Evolutionary conservation across 2,329 filamentous ascomycete genomes (phyloP).

Genomic region (Fusarium begoniae): DNA sequence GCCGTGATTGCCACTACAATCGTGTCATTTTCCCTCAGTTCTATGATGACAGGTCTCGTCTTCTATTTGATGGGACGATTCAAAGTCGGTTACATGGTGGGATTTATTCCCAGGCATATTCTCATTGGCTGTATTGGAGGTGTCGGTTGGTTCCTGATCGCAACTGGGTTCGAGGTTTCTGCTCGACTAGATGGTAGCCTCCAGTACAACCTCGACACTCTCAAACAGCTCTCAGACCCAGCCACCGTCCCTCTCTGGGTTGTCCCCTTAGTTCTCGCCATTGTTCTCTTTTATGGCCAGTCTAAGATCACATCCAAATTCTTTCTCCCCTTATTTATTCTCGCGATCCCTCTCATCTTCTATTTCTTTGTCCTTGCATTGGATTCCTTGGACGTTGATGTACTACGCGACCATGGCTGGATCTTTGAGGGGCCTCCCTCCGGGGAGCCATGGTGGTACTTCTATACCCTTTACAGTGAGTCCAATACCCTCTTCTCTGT

Average conservation of each 20-base stretch:
- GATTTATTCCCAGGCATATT: constrained; percentile 96
- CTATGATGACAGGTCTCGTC: constrained; percentile 87
- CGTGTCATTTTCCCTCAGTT: constrained; percentile 87
- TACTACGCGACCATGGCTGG: constrained; percentile 81
- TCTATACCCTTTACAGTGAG: constrained; percentile 94
- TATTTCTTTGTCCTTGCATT: constrained; percentile 79
- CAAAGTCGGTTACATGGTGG: constrained; percentile 89
- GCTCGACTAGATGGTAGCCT: constrained; percentile 87
- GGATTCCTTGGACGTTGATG: constrained; percentile 71
- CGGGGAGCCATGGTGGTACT: constrained; percentile 94
- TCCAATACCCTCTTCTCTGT: constrained; percentile 7
- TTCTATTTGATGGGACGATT: constrained; percentile 93
- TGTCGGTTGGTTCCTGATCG: constrained; percentile 92
- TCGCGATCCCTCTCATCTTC: constrained; percentile 78
- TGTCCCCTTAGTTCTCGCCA: constrained; percentile 78
- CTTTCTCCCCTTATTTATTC: constrained; percentile 86
- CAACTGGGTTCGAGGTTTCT: constrained; percentile 93
- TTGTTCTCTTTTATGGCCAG: constrained; percentile 80
- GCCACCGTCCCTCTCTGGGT: constrained; percentile 86
- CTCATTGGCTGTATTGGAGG: constrained; percentile 97
- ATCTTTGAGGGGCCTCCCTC: constrained; percentile 88
- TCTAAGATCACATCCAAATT: constrained; percentile 82
- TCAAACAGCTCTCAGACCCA: constrained; percentile 75
- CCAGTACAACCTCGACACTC: constrained; percentile 79
- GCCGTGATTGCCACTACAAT: constrained; percentile 95